phyloP scores from a whole-genome alignment of 768 basidiomycete genomes.

The Tephrocybe rancida region DNA sequence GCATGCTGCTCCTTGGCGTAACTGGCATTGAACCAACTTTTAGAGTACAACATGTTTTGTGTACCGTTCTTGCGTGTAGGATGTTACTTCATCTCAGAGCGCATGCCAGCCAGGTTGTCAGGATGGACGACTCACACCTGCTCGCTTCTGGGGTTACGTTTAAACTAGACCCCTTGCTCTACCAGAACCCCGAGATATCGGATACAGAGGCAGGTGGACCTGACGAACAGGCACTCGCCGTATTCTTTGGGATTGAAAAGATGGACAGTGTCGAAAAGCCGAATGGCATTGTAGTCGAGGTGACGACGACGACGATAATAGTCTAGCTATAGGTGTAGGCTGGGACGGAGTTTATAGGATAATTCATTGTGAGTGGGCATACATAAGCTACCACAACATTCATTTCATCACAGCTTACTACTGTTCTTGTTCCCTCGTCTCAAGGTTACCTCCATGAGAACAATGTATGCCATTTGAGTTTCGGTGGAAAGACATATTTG shows the following conservation, averaged over 20 bases:
- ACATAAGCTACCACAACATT: background rate
- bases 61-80: constrained; percentile 2
- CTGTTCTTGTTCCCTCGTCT: constrained; percentile 25
- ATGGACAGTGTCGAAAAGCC: background rate
- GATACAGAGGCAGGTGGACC: background rate
- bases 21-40: background rate
- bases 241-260: background rate
- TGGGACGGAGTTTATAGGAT: too few relatives aligned
- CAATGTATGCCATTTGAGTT: constrained; percentile 59
- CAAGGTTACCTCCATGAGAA: constrained; percentile 44
- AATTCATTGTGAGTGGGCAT: too few relatives aligned
- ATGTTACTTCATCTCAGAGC: constrained; percentile 7
- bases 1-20: background rate
- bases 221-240: background rate
- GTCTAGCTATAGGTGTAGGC: too few relatives aligned
- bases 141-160: background rate
- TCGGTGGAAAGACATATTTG: constrained; percentile 66
- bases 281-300: background rate
- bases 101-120: background rate
- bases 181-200: background rate
- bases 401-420: constrained; percentile 16
- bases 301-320: background rate
- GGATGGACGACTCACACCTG: background rate
- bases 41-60: background rate
- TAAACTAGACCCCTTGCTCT: background rate